Percentiles rank a stretch among this genome's conserved stretches.
These are phyloP conservation scores for Martensiomyces pterosporus DNA, from an alignment of 192 early-diverging fungal species.

Conservation along the genomic window DNA sequence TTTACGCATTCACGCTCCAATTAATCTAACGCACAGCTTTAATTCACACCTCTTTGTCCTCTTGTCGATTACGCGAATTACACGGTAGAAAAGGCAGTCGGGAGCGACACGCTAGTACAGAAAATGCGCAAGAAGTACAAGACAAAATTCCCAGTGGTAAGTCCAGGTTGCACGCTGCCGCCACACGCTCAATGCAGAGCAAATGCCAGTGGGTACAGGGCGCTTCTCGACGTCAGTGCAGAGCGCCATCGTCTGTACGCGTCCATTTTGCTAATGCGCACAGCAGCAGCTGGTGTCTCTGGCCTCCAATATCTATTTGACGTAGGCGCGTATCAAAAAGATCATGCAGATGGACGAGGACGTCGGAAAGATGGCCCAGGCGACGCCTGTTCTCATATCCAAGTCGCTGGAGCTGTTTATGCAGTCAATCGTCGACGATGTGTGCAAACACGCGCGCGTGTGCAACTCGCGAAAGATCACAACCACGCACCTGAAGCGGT, in stretches of 20 bases:
- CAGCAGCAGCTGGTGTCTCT: too few species aligned
- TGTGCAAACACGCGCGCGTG: slow-evolving; percentile 73
- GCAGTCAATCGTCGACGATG: slow-evolving; percentile 85
- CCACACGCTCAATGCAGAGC: neutral
- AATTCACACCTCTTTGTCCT: too few species aligned
- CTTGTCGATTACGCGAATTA: too few species aligned
- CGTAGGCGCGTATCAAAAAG: slow-evolving; percentile 98
- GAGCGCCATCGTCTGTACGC: too few species aligned
- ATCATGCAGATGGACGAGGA: slow-evolving; percentile 99
- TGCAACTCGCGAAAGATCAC: slow-evolving; percentile 80
- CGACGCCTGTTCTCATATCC: slow-evolving; percentile 94
- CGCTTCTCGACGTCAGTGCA: too few species aligned
- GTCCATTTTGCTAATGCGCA: too few species aligned
- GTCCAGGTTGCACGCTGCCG: slow-evolving; percentile 34
- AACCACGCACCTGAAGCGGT: slow-evolving; percentile 77
- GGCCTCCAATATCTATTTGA: too few species aligned
- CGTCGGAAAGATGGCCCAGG: slow-evolving; percentile 96
- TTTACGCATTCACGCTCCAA: too few species aligned
- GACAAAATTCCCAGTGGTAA: slow-evolving; percentile 90
- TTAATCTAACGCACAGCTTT: too few species aligned
- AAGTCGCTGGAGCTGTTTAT: slow-evolving; percentile 88
- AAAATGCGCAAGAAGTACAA: slow-evolving; percentile 86
- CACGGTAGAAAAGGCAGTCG: too few species aligned
- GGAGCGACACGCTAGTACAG: too few species aligned
- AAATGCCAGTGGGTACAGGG: neutral